Evolutionary conservation across 129 eudicot species (phyloP).

Genomic region (Escallonia herrerae): DNA sequence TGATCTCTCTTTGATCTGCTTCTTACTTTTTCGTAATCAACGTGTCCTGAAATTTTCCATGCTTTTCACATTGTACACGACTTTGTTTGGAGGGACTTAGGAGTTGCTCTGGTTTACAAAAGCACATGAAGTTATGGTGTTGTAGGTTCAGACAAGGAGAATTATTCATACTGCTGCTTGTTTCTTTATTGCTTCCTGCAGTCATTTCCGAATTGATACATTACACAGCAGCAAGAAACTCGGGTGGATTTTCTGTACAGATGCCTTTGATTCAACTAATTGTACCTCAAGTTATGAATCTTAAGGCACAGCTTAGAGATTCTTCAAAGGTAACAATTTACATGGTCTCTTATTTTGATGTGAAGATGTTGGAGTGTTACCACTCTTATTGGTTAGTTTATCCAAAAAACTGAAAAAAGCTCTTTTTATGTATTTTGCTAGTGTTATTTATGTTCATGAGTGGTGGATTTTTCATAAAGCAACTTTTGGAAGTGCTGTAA

Average conservation of each 20-base stretch:
- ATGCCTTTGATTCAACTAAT: conserved; percentile 93
- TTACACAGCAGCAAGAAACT: conserved; percentile 76
- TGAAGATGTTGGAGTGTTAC: too few relatives aligned
- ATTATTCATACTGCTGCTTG: conserved; percentile 6
- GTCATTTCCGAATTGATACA: conserved; percentile 96
- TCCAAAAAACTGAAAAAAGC: too few relatives aligned
- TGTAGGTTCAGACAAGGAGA: not conserved
- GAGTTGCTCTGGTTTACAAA: not conserved
- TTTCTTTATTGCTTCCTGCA: conserved; percentile 31
- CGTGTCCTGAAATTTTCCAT: too few relatives aligned
- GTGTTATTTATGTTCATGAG: not conserved
- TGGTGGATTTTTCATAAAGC: not conserved
- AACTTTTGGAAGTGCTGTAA: too few relatives aligned
- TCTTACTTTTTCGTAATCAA: too few relatives aligned
- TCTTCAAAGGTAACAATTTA: conserved; percentile 64
- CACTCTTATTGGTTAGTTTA: too few relatives aligned
- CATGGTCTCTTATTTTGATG: too few relatives aligned
- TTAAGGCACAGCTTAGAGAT: conserved; percentile 87
- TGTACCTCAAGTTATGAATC: conserved; percentile 90
- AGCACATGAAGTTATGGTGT: too few relatives aligned
- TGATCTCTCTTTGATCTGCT: too few relatives aligned
- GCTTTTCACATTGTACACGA: too few relatives aligned
- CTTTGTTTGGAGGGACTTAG: not conserved
- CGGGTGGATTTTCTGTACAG: conserved; percentile 57
- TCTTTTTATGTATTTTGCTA: not conserved